phyloP scores from a whole-genome alignment of 2,329 filamentous ascomycete genomes.

The Fusarium siculi region DNA sequence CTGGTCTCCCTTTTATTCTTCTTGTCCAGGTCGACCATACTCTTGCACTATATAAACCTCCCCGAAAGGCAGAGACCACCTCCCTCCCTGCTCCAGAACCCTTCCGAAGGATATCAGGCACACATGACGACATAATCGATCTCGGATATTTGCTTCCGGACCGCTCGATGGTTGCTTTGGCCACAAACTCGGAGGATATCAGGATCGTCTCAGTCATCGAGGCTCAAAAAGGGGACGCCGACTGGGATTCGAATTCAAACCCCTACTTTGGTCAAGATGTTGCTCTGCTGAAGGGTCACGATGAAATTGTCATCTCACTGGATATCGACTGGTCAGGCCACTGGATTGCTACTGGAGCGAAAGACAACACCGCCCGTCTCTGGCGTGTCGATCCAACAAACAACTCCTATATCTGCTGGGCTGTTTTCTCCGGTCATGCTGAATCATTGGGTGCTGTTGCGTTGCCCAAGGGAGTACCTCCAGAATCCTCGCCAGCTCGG shows the following conservation, averaged over 20 bases:
- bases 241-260: slow-evolving; percentile 44
- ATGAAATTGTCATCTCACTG: slow-evolving; percentile 94
- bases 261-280: slow-evolving; percentile 91
- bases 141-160: slow-evolving; percentile 86
- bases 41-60: slow-evolving; percentile 74
- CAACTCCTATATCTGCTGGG: slow-evolving; percentile 81
- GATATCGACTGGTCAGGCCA: slow-evolving; percentile 97
- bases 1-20: slow-evolving; percentile 75
- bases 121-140: slow-evolving; percentile 98
- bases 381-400: slow-evolving; percentile 86
- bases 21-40: slow-evolving; percentile 92
- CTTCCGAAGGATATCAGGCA: slow-evolving; percentile 87
- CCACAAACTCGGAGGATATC: slow-evolving; percentile 94
- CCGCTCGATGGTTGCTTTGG: slow-evolving; percentile 84
- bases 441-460: slow-evolving; percentile 93
- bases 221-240: slow-evolving; percentile 39
- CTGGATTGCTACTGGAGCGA: slow-evolving; percentile 95
- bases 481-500: slow-evolving; percentile 75
- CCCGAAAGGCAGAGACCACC: slow-evolving; percentile 51
- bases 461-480: slow-evolving; percentile 76
- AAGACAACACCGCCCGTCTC: slow-evolving; percentile 92
- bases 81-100: slow-evolving; percentile 58
- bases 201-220: slow-evolving; percentile 80
- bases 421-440: slow-evolving; percentile 88
- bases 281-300: slow-evolving; percentile 85